These are phyloP conservation scores for Colletotrichum spinosum DNA, from an alignment of 2,329 filamentous ascomycete species.

Conservation along the genomic window DNA sequence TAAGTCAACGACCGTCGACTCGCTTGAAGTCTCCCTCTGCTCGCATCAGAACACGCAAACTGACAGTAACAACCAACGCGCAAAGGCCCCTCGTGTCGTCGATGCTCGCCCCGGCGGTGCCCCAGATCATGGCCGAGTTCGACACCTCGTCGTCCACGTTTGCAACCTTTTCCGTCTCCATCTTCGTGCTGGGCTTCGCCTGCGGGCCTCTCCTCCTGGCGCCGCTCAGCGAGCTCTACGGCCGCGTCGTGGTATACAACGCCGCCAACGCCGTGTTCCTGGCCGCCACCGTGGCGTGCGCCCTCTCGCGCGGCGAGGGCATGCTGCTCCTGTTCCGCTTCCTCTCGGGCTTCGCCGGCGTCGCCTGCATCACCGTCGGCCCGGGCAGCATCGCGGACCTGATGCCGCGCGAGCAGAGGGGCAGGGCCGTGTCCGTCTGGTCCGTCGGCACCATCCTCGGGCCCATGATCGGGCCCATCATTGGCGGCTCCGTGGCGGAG, in stretches of 20 bases:
- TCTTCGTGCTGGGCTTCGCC: slow-evolving; percentile 49
- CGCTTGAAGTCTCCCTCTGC: too few relatives aligned
- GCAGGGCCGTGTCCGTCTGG: slow-evolving; percentile 53
- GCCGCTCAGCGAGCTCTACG: slow-evolving; percentile 56
- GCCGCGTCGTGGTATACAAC: slow-evolving; percentile 52
- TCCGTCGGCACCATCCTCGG: slow-evolving; percentile 56
- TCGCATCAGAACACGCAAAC: slow-evolving; percentile 42
- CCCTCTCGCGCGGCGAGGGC: slow-evolving; percentile 59
- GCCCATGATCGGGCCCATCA: slow-evolving; percentile 54
- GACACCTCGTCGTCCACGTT: slow-evolving; percentile 59
- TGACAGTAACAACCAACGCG: too few relatives aligned
- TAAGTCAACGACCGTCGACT: too few relatives aligned
- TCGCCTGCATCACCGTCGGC: slow-evolving; percentile 66
- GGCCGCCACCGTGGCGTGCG: slow-evolving; percentile 57
- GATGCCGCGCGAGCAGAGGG: slow-evolving; percentile 44
- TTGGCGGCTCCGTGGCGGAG: slow-evolving; percentile 52
- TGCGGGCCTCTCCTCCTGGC: slow-evolving; percentile 55
- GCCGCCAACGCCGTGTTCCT: slow-evolving; percentile 48
- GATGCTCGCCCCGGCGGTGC: slow-evolving; percentile 73
- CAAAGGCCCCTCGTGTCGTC: slow-evolving; percentile 42
- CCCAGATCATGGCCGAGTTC: slow-evolving; percentile 72
- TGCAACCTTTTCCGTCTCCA: slow-evolving; percentile 72
- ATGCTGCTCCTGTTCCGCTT: slow-evolving; percentile 70
- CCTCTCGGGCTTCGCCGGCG: slow-evolving; percentile 68
- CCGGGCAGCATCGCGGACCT: slow-evolving; percentile 24